Evolutionary conservation across 768 basidiomycete genomes (phyloP).

Genomic region (Trametes villosa): DNA sequence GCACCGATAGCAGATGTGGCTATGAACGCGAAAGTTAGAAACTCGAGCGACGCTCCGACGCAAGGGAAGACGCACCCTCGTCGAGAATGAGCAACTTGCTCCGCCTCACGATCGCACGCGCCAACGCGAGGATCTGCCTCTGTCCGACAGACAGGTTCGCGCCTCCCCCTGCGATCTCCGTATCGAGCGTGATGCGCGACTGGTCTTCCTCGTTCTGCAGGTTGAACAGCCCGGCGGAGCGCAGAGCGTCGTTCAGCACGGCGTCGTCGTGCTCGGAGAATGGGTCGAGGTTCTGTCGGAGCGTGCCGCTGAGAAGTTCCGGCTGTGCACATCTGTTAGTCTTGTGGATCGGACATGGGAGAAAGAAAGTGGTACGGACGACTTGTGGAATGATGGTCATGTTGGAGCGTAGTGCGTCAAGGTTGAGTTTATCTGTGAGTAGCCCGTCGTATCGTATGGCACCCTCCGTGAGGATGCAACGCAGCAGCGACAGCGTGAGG

Average conservation of each 20-base stretch:
- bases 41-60: too few relatives aligned
- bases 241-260: slow-evolving; percentile 51
- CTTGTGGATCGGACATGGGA: background rate
- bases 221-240: slow-evolving; percentile 50
- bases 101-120: slow-evolving; percentile 59
- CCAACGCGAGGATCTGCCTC: slow-evolving; percentile 61
- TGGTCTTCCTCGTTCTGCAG: slow-evolving; percentile 44
- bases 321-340: slow-evolving; percentile 37
- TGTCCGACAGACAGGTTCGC: slow-evolving; percentile 61
- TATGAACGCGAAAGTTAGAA: slow-evolving; percentile 9
- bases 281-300: slow-evolving; percentile 65
- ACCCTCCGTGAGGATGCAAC: slow-evolving; percentile 58
- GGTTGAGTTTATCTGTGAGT: slow-evolving; percentile 50
- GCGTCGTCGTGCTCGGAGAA: slow-evolving; percentile 60
- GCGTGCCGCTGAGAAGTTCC: slow-evolving; percentile 57
- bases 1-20: slow-evolving; percentile 52
- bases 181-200: slow-evolving; percentile 48
- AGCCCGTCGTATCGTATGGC: slow-evolving; percentile 55
- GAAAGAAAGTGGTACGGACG: slow-evolving; percentile 37
- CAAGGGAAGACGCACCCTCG: background rate
- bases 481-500: slow-evolving; percentile 55
- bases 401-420: slow-evolving; percentile 54
- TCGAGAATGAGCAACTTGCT: slow-evolving; percentile 49
- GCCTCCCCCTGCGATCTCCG: slow-evolving; percentile 47
- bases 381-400: slow-evolving; percentile 66